Percentiles rank a stretch among this genome's conserved stretches.
Evolutionary conservation across 805 yeast species (phyloP).

Genomic region (Wickerhamomyces tratensis): DNA sequence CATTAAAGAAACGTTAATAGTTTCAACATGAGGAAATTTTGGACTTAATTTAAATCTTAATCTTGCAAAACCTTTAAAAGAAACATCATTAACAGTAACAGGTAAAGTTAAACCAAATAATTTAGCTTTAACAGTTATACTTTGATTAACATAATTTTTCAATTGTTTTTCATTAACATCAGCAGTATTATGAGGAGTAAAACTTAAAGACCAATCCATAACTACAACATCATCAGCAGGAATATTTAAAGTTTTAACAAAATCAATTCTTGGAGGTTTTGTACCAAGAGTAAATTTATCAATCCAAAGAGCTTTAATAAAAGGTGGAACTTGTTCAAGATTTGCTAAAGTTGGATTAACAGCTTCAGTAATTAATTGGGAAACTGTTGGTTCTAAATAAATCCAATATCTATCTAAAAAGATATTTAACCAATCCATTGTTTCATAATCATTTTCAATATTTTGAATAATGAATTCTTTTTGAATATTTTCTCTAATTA

Average conservation of each 20-base stretch:
- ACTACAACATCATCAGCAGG: slow-evolving; percentile 91
- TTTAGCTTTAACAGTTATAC: slow-evolving; percentile 64
- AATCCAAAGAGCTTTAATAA: slow-evolving; percentile 75
- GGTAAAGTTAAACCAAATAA: slow-evolving; percentile 82
- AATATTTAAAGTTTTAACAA: slow-evolving; percentile 80
- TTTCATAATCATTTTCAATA: slow-evolving; percentile 83
- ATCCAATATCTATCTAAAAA: slow-evolving; percentile 90
- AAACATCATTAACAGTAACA: slow-evolving; percentile 66
- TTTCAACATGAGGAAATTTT: slow-evolving; percentile 87
- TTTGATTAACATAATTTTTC: slow-evolving; percentile 77
- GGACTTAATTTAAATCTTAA: slow-evolving; percentile 85
- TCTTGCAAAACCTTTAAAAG: slow-evolving; percentile 67
- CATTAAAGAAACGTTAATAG: slow-evolving; percentile 75
- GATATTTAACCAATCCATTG: slow-evolving; percentile 92
- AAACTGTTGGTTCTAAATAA: slow-evolving; percentile 78
- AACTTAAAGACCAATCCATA: slow-evolving; percentile 94
- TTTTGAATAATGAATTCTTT: slow-evolving; percentile 74
- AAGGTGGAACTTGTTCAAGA: slow-evolving; percentile 66
- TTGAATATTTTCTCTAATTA: slow-evolving; percentile 70
- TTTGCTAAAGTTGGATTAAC: slow-evolving; percentile 78
- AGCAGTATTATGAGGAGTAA: slow-evolving; percentile 82
- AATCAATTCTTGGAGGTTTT: slow-evolving; percentile 90
- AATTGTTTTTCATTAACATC: slow-evolving; percentile 82
- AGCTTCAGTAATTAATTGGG: slow-evolving; percentile 78
- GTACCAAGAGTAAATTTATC: slow-evolving; percentile 89